Evolutionary conservation across 1,139 yeast species (phyloP), one percentile per base, ranked within the genome.

Genomic region (Yamadazyma oceani): DNA sequence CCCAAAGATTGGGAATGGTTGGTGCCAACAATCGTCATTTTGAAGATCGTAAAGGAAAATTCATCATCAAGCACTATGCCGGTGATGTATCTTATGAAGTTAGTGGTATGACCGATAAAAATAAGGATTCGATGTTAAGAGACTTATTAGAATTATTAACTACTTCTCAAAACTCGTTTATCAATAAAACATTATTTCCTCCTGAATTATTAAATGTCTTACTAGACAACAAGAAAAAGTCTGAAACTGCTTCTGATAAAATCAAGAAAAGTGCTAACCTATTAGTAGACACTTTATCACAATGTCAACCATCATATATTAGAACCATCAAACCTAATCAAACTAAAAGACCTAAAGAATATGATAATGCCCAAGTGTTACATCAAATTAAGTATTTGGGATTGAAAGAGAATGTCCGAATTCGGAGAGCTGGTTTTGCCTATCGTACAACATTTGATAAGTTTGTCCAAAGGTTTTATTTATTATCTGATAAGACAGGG

Each of bases 271-370:
- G 95, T 58, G 99, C 99, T 10, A 94, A 94, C 55, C 80, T 82
- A 28, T 71, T 94, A 47, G 96, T 90, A 43, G 90, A 85, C 32
- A 92, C 97, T 0, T 71, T 94, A 43, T 86, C 96, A 0, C 81
- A 82, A 51, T 82, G 97, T 19, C 85, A 85, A 45, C 99, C 98
- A 1, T 88, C 97, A 0, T 94, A 94, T 59, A 94, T 94, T 48
- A 85, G 99, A 72, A 94, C 99, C 2, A 94, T 94, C 58, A 94
- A 94, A 61, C 99, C 99, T 14, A 94, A 94, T 60, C 96, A 90
- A 64, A 84, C 89, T 44, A 85, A 88, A 56, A 83, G 92, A 13
- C 95, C 99, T 11, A 71, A 80, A 34, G 98, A 92, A 52, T 94
- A 87, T 58, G 96, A 90, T 54, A 81, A 82, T 43, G 80, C 78